Evolutionary conservation across 129 eudicot genomes (phyloP), one percentile per base, ranked within the genome.

Genomic region (carrot (Daucus carota)): DNA sequence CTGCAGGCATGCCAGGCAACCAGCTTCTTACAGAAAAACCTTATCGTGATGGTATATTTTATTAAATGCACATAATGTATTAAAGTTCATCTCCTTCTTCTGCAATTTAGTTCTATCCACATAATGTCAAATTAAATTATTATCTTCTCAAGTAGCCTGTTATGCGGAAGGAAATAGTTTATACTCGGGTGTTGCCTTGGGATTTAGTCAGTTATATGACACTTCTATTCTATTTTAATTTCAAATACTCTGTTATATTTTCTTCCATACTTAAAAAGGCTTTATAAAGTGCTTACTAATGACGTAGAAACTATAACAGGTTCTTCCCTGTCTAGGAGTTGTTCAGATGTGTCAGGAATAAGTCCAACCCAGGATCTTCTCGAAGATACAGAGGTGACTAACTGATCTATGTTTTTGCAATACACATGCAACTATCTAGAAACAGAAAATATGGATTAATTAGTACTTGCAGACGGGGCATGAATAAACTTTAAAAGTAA

Each of bases 11-110:
- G 76, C 84, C 89, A 75, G 78, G 90, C 82, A 87, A 91, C 83
- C 82, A 77, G 83, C 79, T 91, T 73, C 92, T 94, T 34, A 89
- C 96, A 5, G 92, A 94, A 76, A 89, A 86, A 47, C 96, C 97
- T 24, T 87, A 91, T 73, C 76, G 75, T 36, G 90, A 89, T 87
- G 94, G 96, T 90, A 71, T 73, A 79, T 41, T 14, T 82, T 60
- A 14, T 47, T 70, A 75, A 13, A 59, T 72, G 10, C 59, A 48
- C 28, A n/a, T 70, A 26, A 38, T 22, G 24, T 4, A 20, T 40
- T 24, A 5, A 15, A 38, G 29, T 69, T 38, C 34, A 24, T 69
- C 50, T n/a, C 9, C 28, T 70, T 5, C 8, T 70, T 40, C 16
- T 70, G 32, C 73, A 38, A 59, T 32, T 41, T 44, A 54, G 22